Evolutionary conservation across 208 protist species (phyloP).

Genomic region (Zelonia costaricensis): DNA sequence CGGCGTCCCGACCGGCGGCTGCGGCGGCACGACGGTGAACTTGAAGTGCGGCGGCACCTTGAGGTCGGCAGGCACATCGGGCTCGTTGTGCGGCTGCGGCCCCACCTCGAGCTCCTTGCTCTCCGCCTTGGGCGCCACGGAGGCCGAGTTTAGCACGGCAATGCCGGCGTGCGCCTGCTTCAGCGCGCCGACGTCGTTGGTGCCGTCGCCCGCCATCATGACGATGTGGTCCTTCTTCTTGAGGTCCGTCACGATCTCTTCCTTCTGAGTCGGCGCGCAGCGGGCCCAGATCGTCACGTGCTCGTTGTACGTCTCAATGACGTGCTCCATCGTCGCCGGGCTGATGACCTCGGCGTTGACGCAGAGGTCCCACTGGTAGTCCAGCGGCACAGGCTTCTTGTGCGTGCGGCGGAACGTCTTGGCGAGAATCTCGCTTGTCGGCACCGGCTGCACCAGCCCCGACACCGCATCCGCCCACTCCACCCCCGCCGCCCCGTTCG

Average conservation of each 20-base stretch:
- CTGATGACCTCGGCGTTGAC: conserved; percentile 77
- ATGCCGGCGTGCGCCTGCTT: conserved; percentile 99
- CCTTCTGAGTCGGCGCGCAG: conserved; percentile 90
- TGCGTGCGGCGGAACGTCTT: conserved; percentile 67
- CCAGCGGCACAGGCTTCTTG: conserved; percentile 29
- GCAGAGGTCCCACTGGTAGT: conserved; percentile 82
- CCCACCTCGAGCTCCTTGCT: conserved; percentile 33
- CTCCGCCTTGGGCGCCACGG: conserved; percentile 42
- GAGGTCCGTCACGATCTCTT: conserved; percentile 86
- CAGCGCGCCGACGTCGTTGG: conserved; percentile 99
- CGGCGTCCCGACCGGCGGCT: conserved; percentile 53
- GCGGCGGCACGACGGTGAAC: conserved; percentile 75
- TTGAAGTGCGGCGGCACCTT: conserved; percentile 85
- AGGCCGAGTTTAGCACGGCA: conserved; percentile 92
- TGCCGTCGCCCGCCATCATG: conserved; percentile 94
- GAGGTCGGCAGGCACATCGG: conserved; percentile 72
- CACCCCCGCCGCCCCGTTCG: conserved; percentile 11
- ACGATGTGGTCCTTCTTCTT: conserved; percentile 88
- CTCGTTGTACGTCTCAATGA: conserved; percentile 78
- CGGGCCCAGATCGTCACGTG: conserved; percentile 90
- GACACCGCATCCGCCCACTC: conserved; percentile 74
- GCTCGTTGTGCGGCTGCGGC: conserved; percentile 88
- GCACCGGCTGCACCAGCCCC: conserved; percentile 25
- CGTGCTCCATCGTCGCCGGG: conserved; percentile 25
- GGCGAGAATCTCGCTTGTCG: conserved; percentile 33